These are phyloP conservation scores for Synchytrium microbalum DNA, from an alignment of 371 early-diverging fungal species.

Conservation along the genomic window DNA sequence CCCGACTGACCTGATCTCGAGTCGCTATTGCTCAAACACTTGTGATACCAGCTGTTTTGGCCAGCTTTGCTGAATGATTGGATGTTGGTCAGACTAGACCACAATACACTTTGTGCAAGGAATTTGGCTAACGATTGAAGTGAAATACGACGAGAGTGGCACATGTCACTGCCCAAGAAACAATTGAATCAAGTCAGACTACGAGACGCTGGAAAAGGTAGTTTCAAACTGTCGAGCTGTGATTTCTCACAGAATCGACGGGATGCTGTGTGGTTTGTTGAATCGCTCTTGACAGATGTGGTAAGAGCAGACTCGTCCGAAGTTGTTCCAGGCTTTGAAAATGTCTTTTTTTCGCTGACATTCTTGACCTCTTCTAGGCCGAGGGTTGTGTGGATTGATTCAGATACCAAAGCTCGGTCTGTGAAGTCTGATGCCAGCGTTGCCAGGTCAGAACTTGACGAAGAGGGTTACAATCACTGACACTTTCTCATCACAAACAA, in stretches of 20 bases:
- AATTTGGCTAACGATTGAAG: conserved; percentile 89
- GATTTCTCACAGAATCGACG: conserved; percentile 93
- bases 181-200: conserved; percentile 59
- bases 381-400: conserved; percentile 88
- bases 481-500: too few relatives aligned
- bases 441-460: conserved; percentile 73
- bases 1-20: too few relatives aligned
- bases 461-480: too few relatives aligned
- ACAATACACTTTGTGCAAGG: conserved; percentile 97
- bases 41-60: too few relatives aligned
- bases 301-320: conserved; percentile 42
- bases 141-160: conserved; percentile 87
- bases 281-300: conserved; percentile 83
- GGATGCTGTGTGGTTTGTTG: conserved; percentile 98
- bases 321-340: too few relatives aligned
- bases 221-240: conserved; percentile 89
- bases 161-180: conserved; percentile 70
- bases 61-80: too few relatives aligned
- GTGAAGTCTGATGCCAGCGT: conserved; percentile 96
- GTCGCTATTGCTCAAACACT: too few relatives aligned
- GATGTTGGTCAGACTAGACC: too few relatives aligned
- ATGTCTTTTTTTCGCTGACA: too few relatives aligned
- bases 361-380: conserved; percentile 34
- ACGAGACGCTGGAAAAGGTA: conserved; percentile 39
- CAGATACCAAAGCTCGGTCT: conserved; percentile 96